These are phyloP conservation scores for Beauveria asiatica DNA, from an alignment of 2,329 filamentous ascomycete genomes.

Conservation along the genomic window DNA sequence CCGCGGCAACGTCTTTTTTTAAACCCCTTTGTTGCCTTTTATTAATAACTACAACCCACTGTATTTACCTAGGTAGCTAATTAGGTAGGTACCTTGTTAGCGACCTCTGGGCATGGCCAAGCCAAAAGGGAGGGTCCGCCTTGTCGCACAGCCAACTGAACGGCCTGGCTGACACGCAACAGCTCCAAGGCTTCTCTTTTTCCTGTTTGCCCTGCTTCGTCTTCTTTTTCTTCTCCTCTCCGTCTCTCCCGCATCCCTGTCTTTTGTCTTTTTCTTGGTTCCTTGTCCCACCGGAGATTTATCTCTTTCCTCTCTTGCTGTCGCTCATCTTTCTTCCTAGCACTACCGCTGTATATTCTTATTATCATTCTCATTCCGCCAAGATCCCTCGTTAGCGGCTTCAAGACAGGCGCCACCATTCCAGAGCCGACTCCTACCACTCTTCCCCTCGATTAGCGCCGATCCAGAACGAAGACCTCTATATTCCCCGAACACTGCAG, in stretches of 20 bases:
- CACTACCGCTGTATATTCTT: neutral
- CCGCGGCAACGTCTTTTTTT: conserved; percentile 6
- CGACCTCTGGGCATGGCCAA: too few species aligned
- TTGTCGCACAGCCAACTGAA: conserved; percentile 9
- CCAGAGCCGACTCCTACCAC: neutral
- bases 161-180: conserved; percentile 1
- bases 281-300: neutral
- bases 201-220: neutral
- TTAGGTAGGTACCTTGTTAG: too few species aligned
- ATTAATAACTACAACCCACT: too few species aligned
- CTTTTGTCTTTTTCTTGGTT: neutral
- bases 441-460: conserved; percentile 4
- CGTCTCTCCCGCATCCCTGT: neutral
- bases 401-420: neutral
- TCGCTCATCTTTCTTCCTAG: neutral
- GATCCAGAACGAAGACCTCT: neutral
- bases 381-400: neutral
- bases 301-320: neutral
- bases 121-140: neutral
- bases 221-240: neutral
- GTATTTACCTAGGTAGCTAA: too few species aligned
- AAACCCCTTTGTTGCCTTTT: too few species aligned
- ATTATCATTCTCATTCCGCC: neutral
- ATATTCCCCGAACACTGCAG: neutral
- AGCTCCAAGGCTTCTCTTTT: neutral